Evolutionary conservation across 2,329 filamentous ascomycete genomes (phyloP), one percentile per base, ranked within the genome.

Genomic region (Pyricularia sp.): DNA sequence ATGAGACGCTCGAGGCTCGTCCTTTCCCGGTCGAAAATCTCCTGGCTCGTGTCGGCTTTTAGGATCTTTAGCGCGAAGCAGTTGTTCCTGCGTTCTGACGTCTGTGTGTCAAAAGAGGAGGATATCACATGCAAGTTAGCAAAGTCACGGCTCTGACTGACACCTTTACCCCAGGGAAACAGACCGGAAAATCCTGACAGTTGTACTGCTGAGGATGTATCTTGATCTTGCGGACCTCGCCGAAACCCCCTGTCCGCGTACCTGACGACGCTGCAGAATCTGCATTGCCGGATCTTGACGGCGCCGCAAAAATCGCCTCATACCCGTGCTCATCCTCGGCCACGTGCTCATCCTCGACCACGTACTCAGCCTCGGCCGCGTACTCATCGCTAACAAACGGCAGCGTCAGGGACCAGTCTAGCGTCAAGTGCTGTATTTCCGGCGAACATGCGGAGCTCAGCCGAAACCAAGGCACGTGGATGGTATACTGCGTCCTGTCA

Each of bases 141-240:
- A 6, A 33, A 33, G 9, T 33, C 31, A 30, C 7, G 28, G 28
- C 28, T 3, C 28, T 7, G 7, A 30, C 28, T 30, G 3, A 30
- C 7, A 30, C 28, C 3, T 30, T 7, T 30, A 30, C 7, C 28
- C 28, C 3, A 30, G 12, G 23, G 25, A 23, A 30, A 66, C 64
- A 11, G 30, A 63, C 31, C 14, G 36, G 59, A 5, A 63, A 58
- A 42, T 50, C 26, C 17, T 69, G n/a, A 28, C 72, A 71, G 26
- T 68, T 71, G 67, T 73, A 71, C 59, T 73, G 71, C 10, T 70
- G 66, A 11, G 69, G 68, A 33, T 73, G 72, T 28, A 73, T 72
- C 14, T 14, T 55, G 25, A 69, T 68, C 36, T 69, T 68, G 68
- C 58, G 42, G 5, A 67, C 65, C 36, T 30, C 65, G 5, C 36